Base-by-base conservation (phyloP, 2,329 filamentous ascomycete species). In the Paraconiothyrium sp. region DNA sequence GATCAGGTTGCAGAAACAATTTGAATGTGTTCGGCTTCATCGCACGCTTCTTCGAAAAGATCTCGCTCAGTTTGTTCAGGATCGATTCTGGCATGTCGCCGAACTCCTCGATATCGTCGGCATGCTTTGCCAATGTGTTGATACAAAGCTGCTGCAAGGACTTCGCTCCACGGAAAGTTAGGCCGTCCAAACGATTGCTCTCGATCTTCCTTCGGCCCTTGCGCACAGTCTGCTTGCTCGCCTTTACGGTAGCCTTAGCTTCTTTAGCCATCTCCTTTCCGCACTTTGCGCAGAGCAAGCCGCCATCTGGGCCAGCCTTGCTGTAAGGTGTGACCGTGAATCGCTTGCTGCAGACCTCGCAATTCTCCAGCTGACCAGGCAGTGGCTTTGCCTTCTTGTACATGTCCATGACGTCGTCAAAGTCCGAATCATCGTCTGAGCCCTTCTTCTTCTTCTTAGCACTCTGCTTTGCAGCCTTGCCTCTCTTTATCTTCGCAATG, bases 261-360 rank as follows among this genome's bases (percentile, higher is more conserved):
- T 90, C 87, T 64, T 92, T 90, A 44, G 86, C 86, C 54, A 91
- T 78, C 64, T 92, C 87, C 71, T 91, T 93, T 24, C 92, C 91
- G 72, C 94, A 98, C 24, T 91, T 88, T 3, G 85, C 84, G 75
- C 94, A 98, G 1, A 97, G 83, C n/a, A 98, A 83, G 16, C 93
- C 93, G 4, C 94, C 94, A n/a, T 90, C 84, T 0, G 92, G 91
- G 0, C 92, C 93, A 32, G 89, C 86, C 67, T 93, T 90, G 64
- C 91, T 93, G 80, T 97, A 97, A 0, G 92, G 86, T 0, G 94
- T 97, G 48, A 98, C 94, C 0, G 93, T 97, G 74, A 98, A 98
- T 41, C 93, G 89, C 76, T 95, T 97, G 47, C 86, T 85, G 77
- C 94, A 98, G 3, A 89, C 81, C 64, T 92, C 93, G 75, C 94